phyloP scores from a whole-genome alignment of 176 grass and related monocot species.

The Pontederia paniculata region DNA sequence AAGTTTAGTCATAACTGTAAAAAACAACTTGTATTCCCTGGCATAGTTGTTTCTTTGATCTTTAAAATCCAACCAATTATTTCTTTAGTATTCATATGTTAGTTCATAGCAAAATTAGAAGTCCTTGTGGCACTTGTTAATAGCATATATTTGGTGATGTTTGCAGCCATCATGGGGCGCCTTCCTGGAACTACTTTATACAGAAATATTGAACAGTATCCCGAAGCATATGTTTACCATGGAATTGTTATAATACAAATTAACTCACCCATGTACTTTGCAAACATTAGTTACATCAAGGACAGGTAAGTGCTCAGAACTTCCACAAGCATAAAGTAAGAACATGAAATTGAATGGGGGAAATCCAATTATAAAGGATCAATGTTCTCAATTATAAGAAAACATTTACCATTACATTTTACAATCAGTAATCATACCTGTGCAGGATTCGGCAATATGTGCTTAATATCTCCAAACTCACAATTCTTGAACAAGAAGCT shows the following conservation, averaged over 20 bases:
- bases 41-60: too few relatives aligned
- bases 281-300: slow-evolving; percentile 91
- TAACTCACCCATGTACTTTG: slow-evolving; percentile 94
- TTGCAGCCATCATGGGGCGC: slow-evolving; percentile 74
- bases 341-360: too few relatives aligned
- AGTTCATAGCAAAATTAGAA: too few relatives aligned
- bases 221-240: slow-evolving; percentile 78
- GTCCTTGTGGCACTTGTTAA: too few relatives aligned
- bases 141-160: too few relatives aligned
- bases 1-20: too few relatives aligned
- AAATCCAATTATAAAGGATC: too few relatives aligned
- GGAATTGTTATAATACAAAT: slow-evolving; percentile 83
- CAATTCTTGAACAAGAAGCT: slow-evolving; percentile 45
- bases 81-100: too few relatives aligned
- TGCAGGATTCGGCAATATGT: slow-evolving; percentile 78
- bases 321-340: too few relatives aligned
- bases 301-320: slow-evolving; percentile 43
- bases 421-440: background rate
- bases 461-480: slow-evolving; percentile 40
- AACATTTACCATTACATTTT: background rate
- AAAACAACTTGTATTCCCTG: too few relatives aligned
- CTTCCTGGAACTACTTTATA: slow-evolving; percentile 90
- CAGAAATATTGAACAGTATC: slow-evolving; percentile 79
- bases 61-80: too few relatives aligned
- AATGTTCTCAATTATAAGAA: too few relatives aligned